Evolutionary conservation across 192 early-diverging fungal genomes (phyloP), one percentile per base, ranked within the genome.

Genomic region (Backusella luteola): DNA sequence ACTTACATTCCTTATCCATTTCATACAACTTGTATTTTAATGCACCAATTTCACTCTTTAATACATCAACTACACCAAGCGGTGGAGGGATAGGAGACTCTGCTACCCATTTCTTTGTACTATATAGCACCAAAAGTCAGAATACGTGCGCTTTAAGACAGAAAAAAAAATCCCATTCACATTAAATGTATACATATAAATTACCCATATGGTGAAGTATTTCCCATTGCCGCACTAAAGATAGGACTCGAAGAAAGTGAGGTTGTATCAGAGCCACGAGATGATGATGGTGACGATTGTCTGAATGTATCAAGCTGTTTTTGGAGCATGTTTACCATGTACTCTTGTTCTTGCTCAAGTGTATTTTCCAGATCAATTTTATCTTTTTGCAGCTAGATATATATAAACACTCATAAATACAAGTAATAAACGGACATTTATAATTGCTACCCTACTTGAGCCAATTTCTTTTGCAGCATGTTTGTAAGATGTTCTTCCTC

Each of bases 331-430:
- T 97, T 97, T 67, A 97, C 95, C 73, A 96, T 91, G 69, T 93
- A 94, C 83, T 97, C 95, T 77, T 96, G 94, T 75, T 96, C 95
- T 78, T 95, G 93, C 77, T 97, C 96, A 74, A 97, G 83, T 15
- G 94, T 92, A 71, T 90, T 90, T 72, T 97, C 96, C 86, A 97
- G 90, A 52, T 95, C 90, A 74, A 95, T 88, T 83, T 96, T 97
- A 81, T 97, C 96, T 73, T 91, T 89, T 77, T 96, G 93, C 41
- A 97, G 85, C 84, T 93, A 72, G 0, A 34, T 17, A 17, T 23
- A 71, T 46, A 32, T 32, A 32, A 81, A 75, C 6, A 15, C 14
- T 29, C 38, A 34, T 39, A n/a, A 66, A 29, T 41, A 59, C 29
- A 38, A 32, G 4, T 42, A 12, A 53, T 14, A 41, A 4, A 23